A percentile compares a stretch with the other conserved stretches of the same genome.
phyloP scores from a whole-genome alignment of 345 rosid species.

The Abelmoschus esculentus region DNA sequence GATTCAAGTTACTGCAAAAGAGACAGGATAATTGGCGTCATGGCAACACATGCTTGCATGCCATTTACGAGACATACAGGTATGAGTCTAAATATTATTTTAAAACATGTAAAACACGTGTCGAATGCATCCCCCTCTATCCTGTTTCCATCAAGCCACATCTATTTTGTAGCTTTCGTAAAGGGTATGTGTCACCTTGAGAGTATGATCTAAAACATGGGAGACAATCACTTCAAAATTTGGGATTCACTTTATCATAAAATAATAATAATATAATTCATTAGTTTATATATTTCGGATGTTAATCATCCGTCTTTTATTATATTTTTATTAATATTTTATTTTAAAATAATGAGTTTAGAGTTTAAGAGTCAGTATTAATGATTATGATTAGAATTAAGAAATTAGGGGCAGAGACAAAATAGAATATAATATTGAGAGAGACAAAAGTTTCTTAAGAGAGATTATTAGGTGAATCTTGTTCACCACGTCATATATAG shows the following conservation, averaged over 20 bases:
- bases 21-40: slow-evolving; percentile 10
- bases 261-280: too few relatives aligned
- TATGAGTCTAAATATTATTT: slow-evolving; percentile 7
- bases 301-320: too few relatives aligned
- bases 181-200: background rate
- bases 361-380: too few relatives aligned
- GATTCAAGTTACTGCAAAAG: background rate
- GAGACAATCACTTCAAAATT: background rate
- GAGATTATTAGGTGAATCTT: too few relatives aligned
- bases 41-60: slow-evolving; percentile 47
- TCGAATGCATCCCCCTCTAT: slow-evolving; percentile 13
- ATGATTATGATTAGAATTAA: too few relatives aligned
- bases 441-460: too few relatives aligned
- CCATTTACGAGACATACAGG: slow-evolving; percentile 28
- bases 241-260: background rate
- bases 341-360: too few relatives aligned
- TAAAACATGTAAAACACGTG: slow-evolving; percentile 27
- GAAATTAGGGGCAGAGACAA: too few relatives aligned
- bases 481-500: too few relatives aligned
- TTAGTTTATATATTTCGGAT: too few relatives aligned
- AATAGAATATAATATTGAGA: too few relatives aligned
- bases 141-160: background rate
- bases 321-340: background rate
- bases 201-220: background rate
- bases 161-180: background rate